Percentiles rank a stretch among this genome's conserved stretches.
Conservation (phyloP, 2,329 filamentous ascomycete genomes). For the Ceratocystis destructans region DNA sequence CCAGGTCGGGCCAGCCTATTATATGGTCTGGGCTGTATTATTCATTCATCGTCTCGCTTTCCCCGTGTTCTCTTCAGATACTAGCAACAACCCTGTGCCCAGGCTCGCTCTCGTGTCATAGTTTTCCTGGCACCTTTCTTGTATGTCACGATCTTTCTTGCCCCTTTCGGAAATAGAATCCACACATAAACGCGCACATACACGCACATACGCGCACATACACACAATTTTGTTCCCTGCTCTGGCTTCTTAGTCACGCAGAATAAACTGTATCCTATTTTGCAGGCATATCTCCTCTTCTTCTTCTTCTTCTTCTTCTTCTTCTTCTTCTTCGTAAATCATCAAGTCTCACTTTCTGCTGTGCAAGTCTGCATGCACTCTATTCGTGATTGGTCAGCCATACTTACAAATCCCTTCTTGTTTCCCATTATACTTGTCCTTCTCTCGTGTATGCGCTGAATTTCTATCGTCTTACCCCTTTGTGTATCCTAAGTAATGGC, state of each 20-base stretch:
- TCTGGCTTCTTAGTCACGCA: too few relatives aligned
- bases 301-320: background rate
- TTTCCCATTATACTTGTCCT: background rate
- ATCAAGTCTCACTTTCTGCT: background rate
- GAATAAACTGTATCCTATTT: too few relatives aligned
- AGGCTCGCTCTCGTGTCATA: background rate
- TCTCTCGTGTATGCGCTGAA: background rate
- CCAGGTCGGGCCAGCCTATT: background rate
- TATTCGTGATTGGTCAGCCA: background rate
- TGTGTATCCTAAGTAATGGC: background rate
- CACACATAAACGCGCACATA: too few relatives aligned
- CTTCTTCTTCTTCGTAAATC: background rate
- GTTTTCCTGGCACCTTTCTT: too few relatives aligned
- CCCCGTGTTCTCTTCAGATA: background rate
- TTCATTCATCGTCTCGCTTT: background rate
- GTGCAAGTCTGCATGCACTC: slow-evolving; percentile 3
- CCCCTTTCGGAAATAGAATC: too few relatives aligned
- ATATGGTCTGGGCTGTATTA: background rate
- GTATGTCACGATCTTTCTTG: too few relatives aligned
- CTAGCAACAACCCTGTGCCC: background rate
- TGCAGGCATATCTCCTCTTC: background rate
- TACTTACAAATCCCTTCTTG: background rate
- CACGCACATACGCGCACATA: too few relatives aligned
- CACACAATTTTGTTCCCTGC: too few relatives aligned
- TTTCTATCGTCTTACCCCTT: background rate